Conservation (phyloP, 768 basidiomycete species). For the Boletellus ananas region DNA sequence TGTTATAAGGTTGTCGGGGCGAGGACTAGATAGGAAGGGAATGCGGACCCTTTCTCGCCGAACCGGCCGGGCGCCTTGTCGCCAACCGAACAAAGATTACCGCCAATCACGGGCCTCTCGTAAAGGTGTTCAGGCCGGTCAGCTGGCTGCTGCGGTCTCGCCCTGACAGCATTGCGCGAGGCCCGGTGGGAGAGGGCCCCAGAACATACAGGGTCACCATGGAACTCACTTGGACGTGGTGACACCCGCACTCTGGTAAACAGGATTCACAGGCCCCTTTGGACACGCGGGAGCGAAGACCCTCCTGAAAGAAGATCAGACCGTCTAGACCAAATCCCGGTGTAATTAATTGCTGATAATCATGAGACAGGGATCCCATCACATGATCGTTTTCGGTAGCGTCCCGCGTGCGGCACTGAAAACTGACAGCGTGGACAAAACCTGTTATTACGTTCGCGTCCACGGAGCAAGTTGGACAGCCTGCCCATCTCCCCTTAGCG, state of each 20-base stretch:
- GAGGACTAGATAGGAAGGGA: constrained; percentile 4
- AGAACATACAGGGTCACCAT: too few species aligned
- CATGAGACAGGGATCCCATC: not conserved
- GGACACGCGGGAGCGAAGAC: too few species aligned
- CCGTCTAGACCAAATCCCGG: not conserved
- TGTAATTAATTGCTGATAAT: not conserved
- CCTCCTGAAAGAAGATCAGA: not conserved
- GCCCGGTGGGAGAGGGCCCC: too few species aligned
- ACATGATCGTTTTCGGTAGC: not conserved
- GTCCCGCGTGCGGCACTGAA: not conserved
- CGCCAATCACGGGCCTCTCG: constrained; percentile 21
- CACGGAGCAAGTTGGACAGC: not conserved
- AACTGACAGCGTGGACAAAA: not conserved
- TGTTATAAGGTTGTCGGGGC: too few species aligned
- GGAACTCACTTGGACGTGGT: too few species aligned
- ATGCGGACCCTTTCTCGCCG: constrained; percentile 9
- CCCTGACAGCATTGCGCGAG: too few species aligned
- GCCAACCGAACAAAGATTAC: constrained; percentile 5
- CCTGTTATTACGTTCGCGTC: not conserved
- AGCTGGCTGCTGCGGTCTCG: too few species aligned
- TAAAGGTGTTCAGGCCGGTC: too few species aligned
- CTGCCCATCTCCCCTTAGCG: not conserved
- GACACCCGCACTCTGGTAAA: too few species aligned
- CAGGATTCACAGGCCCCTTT: too few species aligned
- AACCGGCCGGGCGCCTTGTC: constrained; percentile 11